A percentile compares a stretch with the other conserved stretches of the same genome.
Evolutionary conservation across 2,329 filamentous ascomycete genomes (phyloP).

Genomic region (Pseudocercospora pini-densiflorae): DNA sequence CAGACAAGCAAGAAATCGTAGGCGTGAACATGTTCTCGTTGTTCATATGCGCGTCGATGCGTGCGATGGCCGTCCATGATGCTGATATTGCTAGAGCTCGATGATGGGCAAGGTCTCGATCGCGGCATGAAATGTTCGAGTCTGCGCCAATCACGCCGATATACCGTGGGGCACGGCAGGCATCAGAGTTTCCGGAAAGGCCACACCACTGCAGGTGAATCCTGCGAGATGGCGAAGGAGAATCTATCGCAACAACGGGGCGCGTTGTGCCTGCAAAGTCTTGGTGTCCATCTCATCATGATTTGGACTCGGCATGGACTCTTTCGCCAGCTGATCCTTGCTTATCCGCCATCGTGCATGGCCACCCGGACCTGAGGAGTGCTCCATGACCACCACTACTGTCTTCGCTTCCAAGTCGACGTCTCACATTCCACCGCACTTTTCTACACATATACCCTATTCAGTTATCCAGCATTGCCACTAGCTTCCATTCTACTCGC

Average conservation of each 20-base stretch:
- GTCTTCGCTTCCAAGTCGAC: constrained; percentile 5
- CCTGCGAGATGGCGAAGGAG: constrained; percentile 3
- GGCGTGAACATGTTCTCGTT: not conserved
- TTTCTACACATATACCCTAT: constrained; percentile 4
- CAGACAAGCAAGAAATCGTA: not conserved
- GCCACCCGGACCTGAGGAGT: not conserved
- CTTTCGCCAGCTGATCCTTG: constrained; percentile 14
- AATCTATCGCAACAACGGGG: not conserved
- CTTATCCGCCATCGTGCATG: constrained; percentile 13
- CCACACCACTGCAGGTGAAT: constrained; percentile 1
- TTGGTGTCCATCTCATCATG: constrained; percentile 2
- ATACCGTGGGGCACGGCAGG: not conserved
- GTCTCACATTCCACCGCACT: constrained; percentile 4
- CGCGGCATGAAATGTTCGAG: not conserved
- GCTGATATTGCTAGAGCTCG: not conserved
- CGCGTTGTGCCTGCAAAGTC: not conserved
- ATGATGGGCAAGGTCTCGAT: not conserved
- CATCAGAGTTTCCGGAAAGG: not conserved
- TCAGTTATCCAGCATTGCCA: constrained; percentile 9
- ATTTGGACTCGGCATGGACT: not conserved
- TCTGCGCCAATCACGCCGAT: not conserved
- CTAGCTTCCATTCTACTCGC: constrained; percentile 8
- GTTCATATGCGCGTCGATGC: not conserved
- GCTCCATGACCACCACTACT: constrained; percentile 14
- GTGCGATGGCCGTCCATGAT: constrained; percentile 2